These are phyloP conservation scores for Phoma sp. DNA, from an alignment of 2,329 filamentous ascomycete species.

Conservation along the genomic window DNA sequence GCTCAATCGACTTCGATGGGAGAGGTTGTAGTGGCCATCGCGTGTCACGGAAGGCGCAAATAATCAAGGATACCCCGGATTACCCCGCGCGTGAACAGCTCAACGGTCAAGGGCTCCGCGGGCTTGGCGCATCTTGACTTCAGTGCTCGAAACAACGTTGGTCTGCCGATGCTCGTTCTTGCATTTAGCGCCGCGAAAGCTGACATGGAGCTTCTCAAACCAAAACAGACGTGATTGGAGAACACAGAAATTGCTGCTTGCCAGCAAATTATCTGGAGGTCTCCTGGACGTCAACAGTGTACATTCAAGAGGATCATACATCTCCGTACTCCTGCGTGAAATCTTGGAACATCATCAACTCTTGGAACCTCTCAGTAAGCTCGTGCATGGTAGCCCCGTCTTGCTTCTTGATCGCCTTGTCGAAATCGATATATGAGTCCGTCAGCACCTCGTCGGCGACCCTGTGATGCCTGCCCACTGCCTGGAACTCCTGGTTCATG, in stretches of 20 bases:
- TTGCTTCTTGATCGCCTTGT: neutral
- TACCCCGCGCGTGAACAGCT: slow-evolving; percentile 2
- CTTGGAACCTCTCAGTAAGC: slow-evolving; percentile 36
- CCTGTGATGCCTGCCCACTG: neutral
- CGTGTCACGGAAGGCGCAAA: neutral
- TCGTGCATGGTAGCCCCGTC: slow-evolving; percentile 27
- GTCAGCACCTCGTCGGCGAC: neutral
- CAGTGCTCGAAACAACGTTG: no score
- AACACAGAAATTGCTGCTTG: no score
- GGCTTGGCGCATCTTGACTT: neutral
- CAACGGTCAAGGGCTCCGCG: neutral
- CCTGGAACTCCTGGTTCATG: neutral
- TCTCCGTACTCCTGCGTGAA: neutral
- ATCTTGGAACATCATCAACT: slow-evolving; percentile 38
- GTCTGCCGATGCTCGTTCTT: no score
- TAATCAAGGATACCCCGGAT: neutral
- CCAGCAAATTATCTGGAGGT: no score
- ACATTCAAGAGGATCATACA: neutral
- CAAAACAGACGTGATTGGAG: no score
- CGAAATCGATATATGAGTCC: slow-evolving; percentile 6
- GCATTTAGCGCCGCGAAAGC: no score
- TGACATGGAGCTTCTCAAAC: no score
- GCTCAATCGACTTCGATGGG: no score
- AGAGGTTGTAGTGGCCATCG: neutral
- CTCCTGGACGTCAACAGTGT: no score